phyloP scores from a whole-genome alignment of 371 early-diverging fungal species.

The Mucor racemosus region DNA sequence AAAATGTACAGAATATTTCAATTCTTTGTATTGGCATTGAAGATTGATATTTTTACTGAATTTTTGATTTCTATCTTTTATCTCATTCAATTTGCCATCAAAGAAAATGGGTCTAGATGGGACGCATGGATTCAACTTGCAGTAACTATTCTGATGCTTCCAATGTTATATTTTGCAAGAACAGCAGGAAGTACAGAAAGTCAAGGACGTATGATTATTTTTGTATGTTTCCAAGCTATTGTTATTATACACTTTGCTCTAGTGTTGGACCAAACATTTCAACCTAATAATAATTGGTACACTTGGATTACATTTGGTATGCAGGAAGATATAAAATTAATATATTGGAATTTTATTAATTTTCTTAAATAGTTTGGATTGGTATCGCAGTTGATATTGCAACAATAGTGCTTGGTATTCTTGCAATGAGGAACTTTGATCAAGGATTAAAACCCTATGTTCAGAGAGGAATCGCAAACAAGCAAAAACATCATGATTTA shows the following conservation, averaged over 20 bases:
- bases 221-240: conserved; percentile 44
- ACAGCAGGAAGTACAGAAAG: conserved; percentile 52
- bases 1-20: conserved; percentile 52
- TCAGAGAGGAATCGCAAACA: conserved; percentile 35
- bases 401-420: conserved; percentile 33
- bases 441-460: conserved; percentile 40
- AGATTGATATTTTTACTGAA: conserved; percentile 50
- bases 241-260: conserved; percentile 45
- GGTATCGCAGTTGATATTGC: conserved; percentile 34
- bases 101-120: conserved; percentile 35
- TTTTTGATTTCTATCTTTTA: conserved; percentile 53
- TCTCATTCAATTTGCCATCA: conserved; percentile 43
- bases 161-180: conserved; percentile 51
- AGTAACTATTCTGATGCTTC: conserved; percentile 46
- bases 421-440: conserved; percentile 53
- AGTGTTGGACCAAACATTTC: conserved; percentile 44
- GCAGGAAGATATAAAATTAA: conserved; percentile 1
- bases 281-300: conserved; percentile 53
- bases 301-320: conserved; percentile 53
- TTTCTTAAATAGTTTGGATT: conserved; percentile 25
- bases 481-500: conserved; percentile 35
- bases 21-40: conserved; percentile 51
- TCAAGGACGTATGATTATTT: conserved; percentile 40
- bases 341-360: neutral
- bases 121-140: conserved; percentile 40